Percentiles rank a stretch among this genome's conserved stretches.
phyloP scores from a whole-genome alignment of 257 asterid species.

The Solanum habrochaites region DNA sequence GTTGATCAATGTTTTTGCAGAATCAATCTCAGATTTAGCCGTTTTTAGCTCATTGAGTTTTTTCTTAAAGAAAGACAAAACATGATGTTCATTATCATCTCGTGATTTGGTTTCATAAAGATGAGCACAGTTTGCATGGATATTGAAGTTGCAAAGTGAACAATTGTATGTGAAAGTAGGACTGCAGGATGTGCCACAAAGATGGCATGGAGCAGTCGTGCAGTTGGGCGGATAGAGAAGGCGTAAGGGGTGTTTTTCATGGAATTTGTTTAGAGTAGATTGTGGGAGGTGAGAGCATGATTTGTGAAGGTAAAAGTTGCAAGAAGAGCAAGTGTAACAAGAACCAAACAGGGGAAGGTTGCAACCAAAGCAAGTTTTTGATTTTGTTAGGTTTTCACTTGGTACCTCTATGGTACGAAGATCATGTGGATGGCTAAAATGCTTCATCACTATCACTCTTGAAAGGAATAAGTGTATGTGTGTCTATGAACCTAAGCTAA shows the following conservation, averaged over 20 bases:
- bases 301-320: slow-evolving; percentile 8
- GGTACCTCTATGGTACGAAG: background rate
- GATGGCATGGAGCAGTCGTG: background rate
- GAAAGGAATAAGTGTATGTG: background rate
- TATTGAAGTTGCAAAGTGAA: background rate
- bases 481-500: background rate
- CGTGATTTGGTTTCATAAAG: background rate
- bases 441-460: background rate
- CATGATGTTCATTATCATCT: background rate
- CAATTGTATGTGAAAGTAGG: slow-evolving; percentile 1
- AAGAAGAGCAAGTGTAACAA: slow-evolving; percentile 1
- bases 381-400: background rate
- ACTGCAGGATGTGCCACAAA: background rate
- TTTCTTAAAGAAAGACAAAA: background rate
- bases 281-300: slow-evolving; percentile 5
- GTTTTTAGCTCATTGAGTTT: background rate
- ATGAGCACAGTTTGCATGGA: slow-evolving; percentile 5
- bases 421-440: slow-evolving; percentile 8
- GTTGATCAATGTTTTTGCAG: background rate
- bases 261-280: background rate
- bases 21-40: background rate
- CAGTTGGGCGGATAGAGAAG: slow-evolving; percentile 5
- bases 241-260: background rate
- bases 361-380: background rate
- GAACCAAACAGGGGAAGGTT: slow-evolving; percentile 3